phyloP scores from a whole-genome alignment of 1,284 basidiomycete genomes.

The Dichomitus squalens region DNA sequence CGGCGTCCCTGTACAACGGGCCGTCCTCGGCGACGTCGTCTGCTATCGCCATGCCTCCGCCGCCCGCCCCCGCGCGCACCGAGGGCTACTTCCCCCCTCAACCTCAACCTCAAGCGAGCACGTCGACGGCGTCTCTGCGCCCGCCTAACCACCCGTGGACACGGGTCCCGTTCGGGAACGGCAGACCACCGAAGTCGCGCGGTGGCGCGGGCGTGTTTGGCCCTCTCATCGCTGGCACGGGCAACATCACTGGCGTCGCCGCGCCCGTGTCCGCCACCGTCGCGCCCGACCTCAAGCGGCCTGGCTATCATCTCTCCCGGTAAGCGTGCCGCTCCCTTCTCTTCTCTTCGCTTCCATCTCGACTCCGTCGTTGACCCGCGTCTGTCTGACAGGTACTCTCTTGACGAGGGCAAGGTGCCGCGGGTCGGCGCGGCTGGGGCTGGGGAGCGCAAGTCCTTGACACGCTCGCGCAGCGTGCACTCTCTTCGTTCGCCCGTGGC shows the following conservation, averaged over 20 bases:
- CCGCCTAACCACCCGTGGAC: constrained; percentile 19
- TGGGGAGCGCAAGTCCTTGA: constrained; percentile 5
- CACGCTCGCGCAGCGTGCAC: constrained; percentile 28
- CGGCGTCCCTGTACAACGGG: constrained; percentile 20
- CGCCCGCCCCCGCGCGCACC: constrained; percentile 1
- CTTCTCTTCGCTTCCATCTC: neutral
- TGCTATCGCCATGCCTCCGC: constrained; percentile 9
- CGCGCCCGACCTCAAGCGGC: constrained; percentile 66
- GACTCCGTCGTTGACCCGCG: neutral
- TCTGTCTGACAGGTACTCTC: constrained; percentile 25
- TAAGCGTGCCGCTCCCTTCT: constrained; percentile 32
- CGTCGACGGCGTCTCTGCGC: constrained; percentile 10
- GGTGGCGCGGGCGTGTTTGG: constrained; percentile 73
- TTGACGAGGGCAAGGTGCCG: constrained; percentile 30
- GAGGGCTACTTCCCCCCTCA: constrained; percentile 1
- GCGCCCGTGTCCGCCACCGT: constrained; percentile 57
- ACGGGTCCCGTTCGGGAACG: constrained; percentile 18
- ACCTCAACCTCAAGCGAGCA: neutral
- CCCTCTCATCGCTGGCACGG: constrained; percentile 72
- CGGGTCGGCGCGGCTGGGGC: neutral
- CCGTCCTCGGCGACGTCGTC: constrained; percentile 6
- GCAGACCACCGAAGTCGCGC: constrained; percentile 50
- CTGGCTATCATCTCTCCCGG: constrained; percentile 70
- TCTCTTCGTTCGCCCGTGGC: constrained; percentile 3
- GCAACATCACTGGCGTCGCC: constrained; percentile 61